Evolutionary conservation across 1,139 yeast species (phyloP).

Genomic region (Nakaseomyces kungkrabaensis): DNA sequence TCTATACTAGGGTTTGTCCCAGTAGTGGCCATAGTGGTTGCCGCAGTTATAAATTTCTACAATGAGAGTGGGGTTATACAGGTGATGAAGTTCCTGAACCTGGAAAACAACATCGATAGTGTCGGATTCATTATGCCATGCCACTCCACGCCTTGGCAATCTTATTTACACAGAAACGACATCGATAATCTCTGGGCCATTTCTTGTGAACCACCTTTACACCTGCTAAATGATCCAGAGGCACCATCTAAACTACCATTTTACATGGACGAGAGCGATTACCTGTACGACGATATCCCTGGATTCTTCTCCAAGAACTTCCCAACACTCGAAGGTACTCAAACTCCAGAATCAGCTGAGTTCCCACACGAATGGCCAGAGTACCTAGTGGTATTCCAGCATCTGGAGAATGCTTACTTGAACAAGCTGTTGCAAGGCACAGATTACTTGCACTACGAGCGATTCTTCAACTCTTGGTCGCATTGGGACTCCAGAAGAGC

Average conservation of each 20-base stretch:
- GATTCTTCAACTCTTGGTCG: slow-evolving; percentile 67
- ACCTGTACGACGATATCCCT: slow-evolving; percentile 58
- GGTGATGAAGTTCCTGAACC: slow-evolving; percentile 46
- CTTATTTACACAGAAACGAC: slow-evolving; percentile 57
- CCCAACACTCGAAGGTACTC: slow-evolving; percentile 17
- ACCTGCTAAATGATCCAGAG: slow-evolving; percentile 25
- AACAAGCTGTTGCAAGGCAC: slow-evolving; percentile 33
- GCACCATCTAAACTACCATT: slow-evolving; percentile 27
- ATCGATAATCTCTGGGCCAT: slow-evolving; percentile 56
- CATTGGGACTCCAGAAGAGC: slow-evolving; percentile 81
- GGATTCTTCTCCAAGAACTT: slow-evolving; percentile 41
- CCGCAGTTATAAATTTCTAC: slow-evolving; percentile 27
- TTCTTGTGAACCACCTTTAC: slow-evolving; percentile 86
- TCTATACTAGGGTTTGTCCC: slow-evolving; percentile 11
- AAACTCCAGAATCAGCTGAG: slow-evolving; percentile 10
- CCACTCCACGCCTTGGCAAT: slow-evolving; percentile 95
- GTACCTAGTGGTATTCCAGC: slow-evolving; percentile 63
- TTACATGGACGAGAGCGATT: slow-evolving; percentile 83
- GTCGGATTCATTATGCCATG: slow-evolving; percentile 88
- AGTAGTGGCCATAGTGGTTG: slow-evolving; percentile 34
- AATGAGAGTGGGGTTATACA: slow-evolving; percentile 84
- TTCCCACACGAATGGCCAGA: slow-evolving; percentile 52
- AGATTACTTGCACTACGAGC: slow-evolving; percentile 38
- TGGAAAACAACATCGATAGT: slow-evolving; percentile 36
- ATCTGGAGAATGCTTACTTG: slow-evolving; percentile 39